Conservation (phyloP, 768 basidiomycete species). For the Russula earlei region DNA sequence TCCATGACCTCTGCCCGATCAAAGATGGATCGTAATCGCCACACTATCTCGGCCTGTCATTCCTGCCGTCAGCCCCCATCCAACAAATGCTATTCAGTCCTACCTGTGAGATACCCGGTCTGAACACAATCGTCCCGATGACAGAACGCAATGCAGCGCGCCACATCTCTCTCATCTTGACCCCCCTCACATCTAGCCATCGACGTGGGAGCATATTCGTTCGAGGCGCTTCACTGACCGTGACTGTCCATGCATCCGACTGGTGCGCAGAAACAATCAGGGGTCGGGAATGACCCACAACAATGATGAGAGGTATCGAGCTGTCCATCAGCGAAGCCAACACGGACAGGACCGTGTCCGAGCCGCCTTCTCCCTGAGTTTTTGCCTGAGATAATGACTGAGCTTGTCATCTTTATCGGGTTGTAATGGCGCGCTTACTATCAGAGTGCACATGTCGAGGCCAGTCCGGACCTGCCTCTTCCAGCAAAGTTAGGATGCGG, state of each 20-base stretch:
- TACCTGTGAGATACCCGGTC: conserved; percentile 70
- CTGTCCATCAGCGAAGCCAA: conserved; percentile 37
- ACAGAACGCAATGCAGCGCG: conserved; percentile 62
- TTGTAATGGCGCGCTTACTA: conserved; percentile 22
- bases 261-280: conserved; percentile 48
- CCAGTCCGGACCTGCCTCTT: conserved; percentile 20
- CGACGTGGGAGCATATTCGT: conserved; percentile 53
- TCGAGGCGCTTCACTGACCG: conserved; percentile 36
- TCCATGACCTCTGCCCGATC: conserved; percentile 69
- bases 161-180: conserved; percentile 54
- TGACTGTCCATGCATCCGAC: conserved; percentile 47
- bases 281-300: conserved; percentile 52
- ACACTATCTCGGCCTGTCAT: conserved; percentile 54
- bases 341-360: conserved; percentile 25
- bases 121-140: conserved; percentile 52
- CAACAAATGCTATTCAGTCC: conserved; percentile 16
- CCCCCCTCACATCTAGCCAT: conserved; percentile 68
- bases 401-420: not conserved
- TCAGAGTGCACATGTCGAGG: conserved; percentile 20
- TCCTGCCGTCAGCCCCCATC: not conserved
- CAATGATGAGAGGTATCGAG: conserved; percentile 49
- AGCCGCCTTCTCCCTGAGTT: not conserved
- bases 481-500: not conserved
- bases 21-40: conserved; percentile 62
- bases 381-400: not conserved